These are phyloP conservation scores for Heimioporus sp. DNA, from an alignment of 768 basidiomycete species.

Conservation along the genomic window DNA sequence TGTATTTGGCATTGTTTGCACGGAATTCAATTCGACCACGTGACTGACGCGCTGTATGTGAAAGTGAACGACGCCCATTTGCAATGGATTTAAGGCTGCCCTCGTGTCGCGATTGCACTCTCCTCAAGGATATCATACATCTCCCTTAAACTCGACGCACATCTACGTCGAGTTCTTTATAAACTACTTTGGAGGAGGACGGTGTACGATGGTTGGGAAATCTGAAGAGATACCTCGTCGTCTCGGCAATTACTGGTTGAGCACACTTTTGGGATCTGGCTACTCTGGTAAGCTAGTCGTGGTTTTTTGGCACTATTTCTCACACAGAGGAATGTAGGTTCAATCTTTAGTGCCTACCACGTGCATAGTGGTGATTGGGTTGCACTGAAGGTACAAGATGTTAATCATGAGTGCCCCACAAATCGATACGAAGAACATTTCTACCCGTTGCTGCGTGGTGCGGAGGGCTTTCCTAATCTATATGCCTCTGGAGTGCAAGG, in stretches of 20 bases:
- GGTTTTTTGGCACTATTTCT: background rate
- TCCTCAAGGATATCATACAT: background rate
- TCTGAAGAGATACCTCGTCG: conserved; percentile 28
- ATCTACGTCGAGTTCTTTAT: background rate
- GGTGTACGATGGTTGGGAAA: conserved; percentile 9
- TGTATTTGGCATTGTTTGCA: background rate
- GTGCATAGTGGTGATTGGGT: conserved; percentile 57
- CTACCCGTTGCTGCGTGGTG: conserved; percentile 71
- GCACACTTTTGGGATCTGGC: conserved; percentile 62
- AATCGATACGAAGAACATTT: conserved; percentile 68
- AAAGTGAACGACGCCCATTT: conserved; percentile 10
- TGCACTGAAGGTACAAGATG: conserved; percentile 70
- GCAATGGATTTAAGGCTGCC: conserved; percentile 1
- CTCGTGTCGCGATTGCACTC: background rate
- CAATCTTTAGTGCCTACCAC: conserved; percentile 64
- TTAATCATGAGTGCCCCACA: conserved; percentile 72
- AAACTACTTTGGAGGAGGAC: background rate
- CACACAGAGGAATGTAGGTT: conserved; percentile 44
- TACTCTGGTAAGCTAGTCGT: conserved; percentile 55
- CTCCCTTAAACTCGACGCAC: background rate
- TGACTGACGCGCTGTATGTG: background rate
- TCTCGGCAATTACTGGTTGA: conserved; percentile 62
- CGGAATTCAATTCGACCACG: too few species aligned
- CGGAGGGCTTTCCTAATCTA: conserved; percentile 70
- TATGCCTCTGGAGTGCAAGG: conserved; percentile 59